Percentiles rank a stretch among this genome's conserved stretches.
phyloP scores from a whole-genome alignment of 345 rosid genomes.

The Populus nigra region DNA sequence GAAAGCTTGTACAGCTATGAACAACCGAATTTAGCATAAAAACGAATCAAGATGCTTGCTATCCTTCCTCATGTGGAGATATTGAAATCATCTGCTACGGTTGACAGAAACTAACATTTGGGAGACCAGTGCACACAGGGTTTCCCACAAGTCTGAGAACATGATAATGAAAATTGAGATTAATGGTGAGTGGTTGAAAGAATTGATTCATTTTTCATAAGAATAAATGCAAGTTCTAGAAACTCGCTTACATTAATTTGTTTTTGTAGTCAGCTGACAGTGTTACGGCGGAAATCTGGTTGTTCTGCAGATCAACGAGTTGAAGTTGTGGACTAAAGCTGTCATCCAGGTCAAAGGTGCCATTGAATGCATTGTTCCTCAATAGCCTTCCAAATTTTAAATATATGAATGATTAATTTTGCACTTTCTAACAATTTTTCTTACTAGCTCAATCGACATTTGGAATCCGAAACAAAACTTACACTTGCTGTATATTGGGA shows the following conservation, averaged over 20 bases:
- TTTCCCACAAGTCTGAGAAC: constrained; percentile 71
- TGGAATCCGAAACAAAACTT: constrained; percentile 24
- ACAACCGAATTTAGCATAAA: no score
- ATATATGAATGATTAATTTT: background rate
- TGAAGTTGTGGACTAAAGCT: constrained; percentile 50
- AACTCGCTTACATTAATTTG: constrained; percentile 51
- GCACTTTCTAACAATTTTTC: background rate
- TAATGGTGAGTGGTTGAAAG: background rate
- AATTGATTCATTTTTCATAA: background rate
- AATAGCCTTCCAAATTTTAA: constrained; percentile 49
- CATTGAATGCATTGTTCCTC: constrained; percentile 63
- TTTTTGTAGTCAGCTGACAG: constrained; percentile 47
- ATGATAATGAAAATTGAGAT: constrained; percentile 14
- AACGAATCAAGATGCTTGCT: no score
- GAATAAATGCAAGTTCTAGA: background rate
- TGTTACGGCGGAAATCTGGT: constrained; percentile 66
- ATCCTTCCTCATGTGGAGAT: no score
- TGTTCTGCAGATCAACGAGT: constrained; percentile 72
- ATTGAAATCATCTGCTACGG: constrained; percentile 36
- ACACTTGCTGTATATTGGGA: constrained; percentile 82
- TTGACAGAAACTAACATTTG: constrained; percentile 69
- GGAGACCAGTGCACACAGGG: constrained; percentile 68
- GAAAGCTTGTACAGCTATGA: no score
- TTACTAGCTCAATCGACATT: background rate
- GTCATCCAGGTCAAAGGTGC: constrained; percentile 55